Conservation (phyloP, 225 moss, liverwort and hornwort genomes). For the Thuidium tamariscinum region DNA sequence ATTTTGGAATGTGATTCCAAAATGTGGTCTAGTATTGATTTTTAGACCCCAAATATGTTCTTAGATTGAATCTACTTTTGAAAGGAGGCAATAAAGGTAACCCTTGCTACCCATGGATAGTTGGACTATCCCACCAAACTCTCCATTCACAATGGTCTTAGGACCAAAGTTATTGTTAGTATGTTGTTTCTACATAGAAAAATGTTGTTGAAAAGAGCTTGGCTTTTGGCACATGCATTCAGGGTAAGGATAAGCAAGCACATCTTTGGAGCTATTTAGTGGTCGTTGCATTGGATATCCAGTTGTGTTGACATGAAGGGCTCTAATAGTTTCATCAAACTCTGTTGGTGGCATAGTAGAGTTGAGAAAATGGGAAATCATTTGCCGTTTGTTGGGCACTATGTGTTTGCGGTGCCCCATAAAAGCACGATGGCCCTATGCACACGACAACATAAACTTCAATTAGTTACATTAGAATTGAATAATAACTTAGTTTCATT, state of each 20-base stretch:
- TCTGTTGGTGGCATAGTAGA: constrained; percentile 8
- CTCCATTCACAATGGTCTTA: neutral
- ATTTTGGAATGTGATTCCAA: neutral
- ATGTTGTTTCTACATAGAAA: neutral
- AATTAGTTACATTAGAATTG: neutral
- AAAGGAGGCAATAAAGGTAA: no score
- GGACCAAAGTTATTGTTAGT: neutral
- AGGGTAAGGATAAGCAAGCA: constrained; percentile 42
- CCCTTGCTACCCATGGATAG: rapidly evolving
- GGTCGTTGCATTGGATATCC: constrained; percentile 3
- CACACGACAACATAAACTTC: neutral
- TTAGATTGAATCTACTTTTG: rapidly evolving
- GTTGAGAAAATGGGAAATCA: constrained; percentile 44
- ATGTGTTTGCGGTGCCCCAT: constrained; percentile 57
- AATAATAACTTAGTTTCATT: neutral
- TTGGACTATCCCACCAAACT: neutral
- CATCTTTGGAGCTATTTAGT: constrained; percentile 6
- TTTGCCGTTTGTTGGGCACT: constrained; percentile 51
- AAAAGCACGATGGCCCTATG: constrained; percentile 56
- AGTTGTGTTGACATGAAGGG: constrained; percentile 12
- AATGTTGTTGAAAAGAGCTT: neutral
- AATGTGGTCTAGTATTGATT: rapidly evolving
- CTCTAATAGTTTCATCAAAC: constrained; percentile 22
- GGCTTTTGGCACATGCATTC: constrained; percentile 51
- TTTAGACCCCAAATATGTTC: neutral